A percentile compares a stretch with the other conserved stretches of the same genome.
phyloP scores from a whole-genome alignment of 2,329 filamentous ascomycete genomes.

The Massarina eburnea region DNA sequence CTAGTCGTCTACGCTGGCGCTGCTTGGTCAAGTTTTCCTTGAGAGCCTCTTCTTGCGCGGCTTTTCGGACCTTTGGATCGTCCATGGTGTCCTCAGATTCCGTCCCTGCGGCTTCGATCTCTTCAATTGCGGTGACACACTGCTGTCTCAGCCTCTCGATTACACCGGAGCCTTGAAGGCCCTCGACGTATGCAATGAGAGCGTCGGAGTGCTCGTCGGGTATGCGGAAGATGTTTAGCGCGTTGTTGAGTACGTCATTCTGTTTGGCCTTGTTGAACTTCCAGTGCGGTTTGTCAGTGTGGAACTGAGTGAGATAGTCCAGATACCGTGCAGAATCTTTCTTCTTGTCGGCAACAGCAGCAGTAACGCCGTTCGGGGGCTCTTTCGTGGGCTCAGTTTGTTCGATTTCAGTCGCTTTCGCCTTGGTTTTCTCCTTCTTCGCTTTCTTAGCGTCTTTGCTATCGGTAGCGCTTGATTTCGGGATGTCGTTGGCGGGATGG shows the following conservation, averaged over 20 bases:
- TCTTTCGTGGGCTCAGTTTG: conserved; percentile 10
- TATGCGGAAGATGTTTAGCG: conserved; percentile 71
- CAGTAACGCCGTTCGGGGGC: conserved; percentile 1
- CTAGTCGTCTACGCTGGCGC: conserved; percentile 31
- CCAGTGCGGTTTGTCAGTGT: conserved; percentile 71
- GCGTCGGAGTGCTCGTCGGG: conserved; percentile 68
- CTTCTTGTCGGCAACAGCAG: conserved; percentile 31
- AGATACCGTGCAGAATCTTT: conserved; percentile 66
- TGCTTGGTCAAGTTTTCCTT: conserved; percentile 36
- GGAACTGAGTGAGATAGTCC: conserved; percentile 75
- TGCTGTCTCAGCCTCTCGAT: conserved; percentile 65
- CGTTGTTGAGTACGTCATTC: conserved; percentile 78
- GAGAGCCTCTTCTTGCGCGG: conserved; percentile 41
- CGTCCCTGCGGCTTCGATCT: conserved; percentile 47
- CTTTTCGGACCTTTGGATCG: conserved; percentile 35
- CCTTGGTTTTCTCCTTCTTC: conserved; percentile 8
- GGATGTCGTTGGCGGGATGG: conserved; percentile 22
- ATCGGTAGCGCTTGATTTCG: conserved; percentile 3
- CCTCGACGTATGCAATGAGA: conserved; percentile 76
- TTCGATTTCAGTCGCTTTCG: conserved; percentile 8
- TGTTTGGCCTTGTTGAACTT: conserved; percentile 97
- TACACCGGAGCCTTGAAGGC: conserved; percentile 74
- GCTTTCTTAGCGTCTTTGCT: conserved; percentile 19
- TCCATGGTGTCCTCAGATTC: conserved; percentile 31
- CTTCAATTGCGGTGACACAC: conserved; percentile 63